Base-by-base conservation (phyloP, 1,284 basidiomycete species). In the Singerocomus inundabilis region DNA sequence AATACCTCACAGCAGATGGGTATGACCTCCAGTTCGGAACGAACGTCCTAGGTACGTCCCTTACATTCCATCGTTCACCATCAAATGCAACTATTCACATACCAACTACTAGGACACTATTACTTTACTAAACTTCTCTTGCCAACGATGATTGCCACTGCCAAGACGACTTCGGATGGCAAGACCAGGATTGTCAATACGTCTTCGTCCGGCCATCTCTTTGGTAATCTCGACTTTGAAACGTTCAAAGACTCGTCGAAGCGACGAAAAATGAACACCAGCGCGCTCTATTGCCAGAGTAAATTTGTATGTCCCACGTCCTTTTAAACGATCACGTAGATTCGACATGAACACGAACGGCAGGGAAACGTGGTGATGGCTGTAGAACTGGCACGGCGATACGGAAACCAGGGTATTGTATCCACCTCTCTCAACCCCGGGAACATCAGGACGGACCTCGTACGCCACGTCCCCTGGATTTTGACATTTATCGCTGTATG, bases 21-120 rank as follows among this genome's bases (percentile, higher is more conserved):
- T 80, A 78, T 52, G 78, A 83, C 42, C 61, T 82, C 15, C 80
- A 82, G 54, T 81, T 80, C 46, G 82, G 80, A 4, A 80, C 78
- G 7, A 84, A 83, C 52, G 70, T 73, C 18, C 60, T 82, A 25
- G 75, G 75, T 66, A 35, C 12, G 52, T 32, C 6, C n/a, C n/a
- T n/a, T 21, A 21, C 21, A 21, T 21, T 21, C 21, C 21, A 21
- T 21, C 4, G 21, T 21, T 21, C n/a, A 21, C 21, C 21, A 21
- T 4, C 21, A 21, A 21, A 21, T 4, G 4, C 21, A 21, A 21
- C 21, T 4, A 21, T 21, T 21, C 21, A 63, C 1, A 51, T 52
- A 1, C 53, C 62, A 6, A 46, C 53, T 34, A 74, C 74, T 0
- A 21, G 21, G 21, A 21, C 21, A 21, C 21, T 21, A 21, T 21